These are phyloP conservation scores for Aspergillus sclerotialis DNA, from an alignment of 2,329 filamentous ascomycete species.

Conservation along the genomic window DNA sequence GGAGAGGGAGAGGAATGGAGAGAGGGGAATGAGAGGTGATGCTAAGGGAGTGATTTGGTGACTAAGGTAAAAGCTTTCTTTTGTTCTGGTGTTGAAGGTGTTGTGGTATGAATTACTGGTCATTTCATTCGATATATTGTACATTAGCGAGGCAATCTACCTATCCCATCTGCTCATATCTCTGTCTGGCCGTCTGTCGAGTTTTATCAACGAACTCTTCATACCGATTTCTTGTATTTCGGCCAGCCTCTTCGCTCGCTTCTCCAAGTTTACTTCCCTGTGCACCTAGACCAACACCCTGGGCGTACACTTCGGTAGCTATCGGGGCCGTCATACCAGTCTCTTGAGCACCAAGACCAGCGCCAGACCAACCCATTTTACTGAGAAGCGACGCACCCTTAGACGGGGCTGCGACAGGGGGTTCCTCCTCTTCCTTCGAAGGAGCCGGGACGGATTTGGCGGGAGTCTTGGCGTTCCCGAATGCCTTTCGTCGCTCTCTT, in stretches of 20 bases:
- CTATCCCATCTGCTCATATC: conserved; percentile 39
- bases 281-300: conserved; percentile 44
- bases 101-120: too few relatives aligned
- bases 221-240: conserved; percentile 42
- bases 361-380: conserved; percentile 46
- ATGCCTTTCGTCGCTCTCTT: conserved; percentile 38
- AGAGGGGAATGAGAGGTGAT: too few relatives aligned
- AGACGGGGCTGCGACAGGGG: conserved; percentile 27
- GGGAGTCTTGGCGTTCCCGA: conserved; percentile 26
- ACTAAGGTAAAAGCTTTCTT: too few relatives aligned
- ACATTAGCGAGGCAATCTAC: conserved; percentile 4
- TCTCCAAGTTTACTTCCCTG: conserved; percentile 44
- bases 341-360: conserved; percentile 42
- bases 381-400: conserved; percentile 46
- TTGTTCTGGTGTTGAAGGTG: too few relatives aligned
- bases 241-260: conserved; percentile 40
- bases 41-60: too few relatives aligned
- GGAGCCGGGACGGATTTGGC: conserved; percentile 16
- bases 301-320: conserved; percentile 42
- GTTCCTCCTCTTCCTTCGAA: conserved; percentile 23
- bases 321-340: conserved; percentile 43
- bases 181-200: conserved; percentile 39
- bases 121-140: conserved; percentile 1
- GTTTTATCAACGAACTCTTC: conserved; percentile 43
- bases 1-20: too few relatives aligned